Evolutionary conservation across 306 rosid species (phyloP).

Genomic region (Quercus dentata): DNA sequence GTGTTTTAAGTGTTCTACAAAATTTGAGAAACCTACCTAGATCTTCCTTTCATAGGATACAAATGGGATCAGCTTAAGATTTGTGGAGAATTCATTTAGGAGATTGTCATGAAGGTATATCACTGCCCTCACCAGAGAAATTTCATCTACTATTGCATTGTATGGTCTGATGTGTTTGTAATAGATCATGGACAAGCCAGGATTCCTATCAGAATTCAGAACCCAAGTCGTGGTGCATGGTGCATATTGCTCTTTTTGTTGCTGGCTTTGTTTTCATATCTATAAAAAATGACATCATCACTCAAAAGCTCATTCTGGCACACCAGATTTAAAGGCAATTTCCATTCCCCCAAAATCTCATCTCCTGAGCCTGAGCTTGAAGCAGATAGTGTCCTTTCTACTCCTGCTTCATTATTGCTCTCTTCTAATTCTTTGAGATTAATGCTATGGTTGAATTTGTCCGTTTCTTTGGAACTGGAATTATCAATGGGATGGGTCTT

Average conservation of each 20-base stretch:
- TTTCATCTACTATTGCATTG: conserved; percentile 20
- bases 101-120: conserved; percentile 23
- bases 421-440: conserved; percentile 6
- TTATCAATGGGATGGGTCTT: conserved; percentile 11
- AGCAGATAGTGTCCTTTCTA: conserved; percentile 24
- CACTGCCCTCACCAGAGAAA: conserved; percentile 17
- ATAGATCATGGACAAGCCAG: conserved; percentile 1
- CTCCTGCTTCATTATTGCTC: conserved; percentile 14
- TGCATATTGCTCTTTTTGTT: neutral
- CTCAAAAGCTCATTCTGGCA: too few species aligned
- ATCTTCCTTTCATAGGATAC: conserved; percentile 6
- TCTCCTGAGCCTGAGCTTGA: conserved; percentile 3
- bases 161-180: conserved; percentile 2
- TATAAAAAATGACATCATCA: neutral
- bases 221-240: too few species aligned
- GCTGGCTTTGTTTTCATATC: conserved; percentile 8
- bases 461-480: conserved; percentile 9
- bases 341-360: neutral
- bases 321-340: too few species aligned
- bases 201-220: too few species aligned
- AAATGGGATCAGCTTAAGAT: conserved; percentile 24
- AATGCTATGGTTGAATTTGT: neutral
- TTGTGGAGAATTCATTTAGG: conserved; percentile 24
- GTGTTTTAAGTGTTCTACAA: conserved; percentile 9
- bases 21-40: neutral